These are phyloP conservation scores for Vaucheria bursata DNA, from an alignment of 352 stramenopile species.

Conservation along the genomic window DNA sequence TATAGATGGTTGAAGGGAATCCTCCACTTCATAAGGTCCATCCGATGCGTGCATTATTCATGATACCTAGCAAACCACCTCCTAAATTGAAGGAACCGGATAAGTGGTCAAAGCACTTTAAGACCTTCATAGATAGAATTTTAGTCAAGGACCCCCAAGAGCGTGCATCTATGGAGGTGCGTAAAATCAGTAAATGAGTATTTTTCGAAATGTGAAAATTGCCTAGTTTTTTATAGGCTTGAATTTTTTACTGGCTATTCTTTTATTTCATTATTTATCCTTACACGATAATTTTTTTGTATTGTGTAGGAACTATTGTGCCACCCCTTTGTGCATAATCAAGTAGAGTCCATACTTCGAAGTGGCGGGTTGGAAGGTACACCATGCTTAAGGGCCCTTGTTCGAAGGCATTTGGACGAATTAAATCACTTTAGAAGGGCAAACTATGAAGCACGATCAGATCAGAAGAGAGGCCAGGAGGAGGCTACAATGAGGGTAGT, in stretches of 20 bases:
- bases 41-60: constrained; percentile 96
- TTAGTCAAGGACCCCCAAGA: constrained; percentile 72
- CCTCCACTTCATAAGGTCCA: constrained; percentile 90
- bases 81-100: constrained; percentile 61
- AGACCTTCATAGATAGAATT: constrained; percentile 74
- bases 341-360: not conserved
- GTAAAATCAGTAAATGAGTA: too few species aligned
- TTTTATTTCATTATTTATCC: not conserved
- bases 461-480: too few species aligned
- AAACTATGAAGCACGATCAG: too few species aligned
- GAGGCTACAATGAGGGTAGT: too few species aligned
- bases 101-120: constrained; percentile 55
- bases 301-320: not conserved
- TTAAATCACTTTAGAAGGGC: too few species aligned
- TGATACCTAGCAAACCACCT: constrained; percentile 89
- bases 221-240: not conserved
- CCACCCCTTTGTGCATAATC: not conserved
- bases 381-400: not conserved
- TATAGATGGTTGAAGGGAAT: constrained; percentile 81
- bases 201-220: too few species aligned
- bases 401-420: too few species aligned
- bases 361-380: not conserved
- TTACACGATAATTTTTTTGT: not conserved
- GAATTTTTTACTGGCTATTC: not conserved
- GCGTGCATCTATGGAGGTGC: constrained; percentile 48